phyloP scores from a whole-genome alignment of 164 flowering plant species.

The Kingdonia uniflora region DNA sequence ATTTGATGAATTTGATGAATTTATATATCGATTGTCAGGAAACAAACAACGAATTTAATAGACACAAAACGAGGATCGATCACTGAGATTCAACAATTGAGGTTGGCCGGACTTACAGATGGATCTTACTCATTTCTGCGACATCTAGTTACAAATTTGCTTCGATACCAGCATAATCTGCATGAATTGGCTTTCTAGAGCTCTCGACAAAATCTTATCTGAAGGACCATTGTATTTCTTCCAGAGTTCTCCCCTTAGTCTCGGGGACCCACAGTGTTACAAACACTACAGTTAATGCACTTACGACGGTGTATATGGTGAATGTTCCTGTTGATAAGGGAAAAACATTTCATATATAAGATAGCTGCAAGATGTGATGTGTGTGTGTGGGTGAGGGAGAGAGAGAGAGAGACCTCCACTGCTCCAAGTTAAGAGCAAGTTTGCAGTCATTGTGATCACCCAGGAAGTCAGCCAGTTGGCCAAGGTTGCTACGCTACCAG shows the following conservation, averaged over 20 bases:
- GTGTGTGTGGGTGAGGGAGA: slow-evolving; percentile 10
- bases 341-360: slow-evolving; percentile 4
- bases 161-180: not conserved
- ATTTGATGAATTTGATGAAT: too few relatives aligned
- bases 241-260: slow-evolving; percentile 72
- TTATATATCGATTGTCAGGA: too few relatives aligned
- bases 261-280: slow-evolving; percentile 67
- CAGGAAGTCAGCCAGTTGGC: slow-evolving; percentile 49
- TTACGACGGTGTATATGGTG: slow-evolving; percentile 43
- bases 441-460: slow-evolving; percentile 59
- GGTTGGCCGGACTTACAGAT: not conserved
- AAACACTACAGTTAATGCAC: slow-evolving; percentile 54
- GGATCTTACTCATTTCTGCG: not conserved
- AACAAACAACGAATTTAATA: too few relatives aligned
- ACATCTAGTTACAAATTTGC: not conserved
- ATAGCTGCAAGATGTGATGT: not conserved
- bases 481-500: slow-evolving; percentile 80
- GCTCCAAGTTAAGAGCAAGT: slow-evolving; percentile 51
- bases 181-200: not conserved
- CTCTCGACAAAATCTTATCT: slow-evolving; percentile 23
- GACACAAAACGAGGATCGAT: not conserved
- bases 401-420: slow-evolving; percentile 37
- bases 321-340: slow-evolving; percentile 53
- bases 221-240: slow-evolving; percentile 70
- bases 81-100: not conserved